A percentile compares a stretch with the other conserved stretches of the same genome.
These are phyloP conservation scores for Boehmeria nivea DNA, from an alignment of 306 rosid genomes.

Conservation along the genomic window DNA sequence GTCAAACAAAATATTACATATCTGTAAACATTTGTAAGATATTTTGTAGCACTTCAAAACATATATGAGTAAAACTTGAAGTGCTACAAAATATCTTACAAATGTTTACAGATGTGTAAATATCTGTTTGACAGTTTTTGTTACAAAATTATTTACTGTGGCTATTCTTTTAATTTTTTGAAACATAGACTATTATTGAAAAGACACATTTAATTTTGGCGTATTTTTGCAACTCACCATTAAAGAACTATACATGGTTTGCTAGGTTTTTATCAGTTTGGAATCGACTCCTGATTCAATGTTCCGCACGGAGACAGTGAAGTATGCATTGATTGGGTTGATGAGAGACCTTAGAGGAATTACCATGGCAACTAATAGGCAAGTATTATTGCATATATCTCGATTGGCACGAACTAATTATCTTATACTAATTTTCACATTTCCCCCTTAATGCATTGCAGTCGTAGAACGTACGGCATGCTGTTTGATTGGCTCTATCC, in stretches of 20 bases:
- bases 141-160: no score
- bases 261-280: slow-evolving; percentile 77
- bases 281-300: slow-evolving; percentile 90
- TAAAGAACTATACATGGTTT: slow-evolving; percentile 12
- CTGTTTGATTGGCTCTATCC: slow-evolving; percentile 98
- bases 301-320: slow-evolving; percentile 86
- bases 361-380: slow-evolving; percentile 97
- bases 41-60: no score
- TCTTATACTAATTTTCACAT: no score
- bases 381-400: slow-evolving; percentile 19
- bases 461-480: slow-evolving; percentile 92
- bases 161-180: no score
- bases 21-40: no score
- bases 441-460: slow-evolving; percentile 28
- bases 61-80: no score
- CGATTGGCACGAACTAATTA: neutral
- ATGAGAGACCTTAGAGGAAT: slow-evolving; percentile 99
- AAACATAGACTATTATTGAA: no score
- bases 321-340: slow-evolving; percentile 75
- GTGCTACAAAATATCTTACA: no score
- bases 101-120: no score
- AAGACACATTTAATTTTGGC: slow-evolving; percentile 6
- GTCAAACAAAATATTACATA: no score
- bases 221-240: neutral
- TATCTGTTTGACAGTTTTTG: no score